phyloP scores from a whole-genome alignment of 129 eudicot genomes.

The Dittrichia graveolens region DNA sequence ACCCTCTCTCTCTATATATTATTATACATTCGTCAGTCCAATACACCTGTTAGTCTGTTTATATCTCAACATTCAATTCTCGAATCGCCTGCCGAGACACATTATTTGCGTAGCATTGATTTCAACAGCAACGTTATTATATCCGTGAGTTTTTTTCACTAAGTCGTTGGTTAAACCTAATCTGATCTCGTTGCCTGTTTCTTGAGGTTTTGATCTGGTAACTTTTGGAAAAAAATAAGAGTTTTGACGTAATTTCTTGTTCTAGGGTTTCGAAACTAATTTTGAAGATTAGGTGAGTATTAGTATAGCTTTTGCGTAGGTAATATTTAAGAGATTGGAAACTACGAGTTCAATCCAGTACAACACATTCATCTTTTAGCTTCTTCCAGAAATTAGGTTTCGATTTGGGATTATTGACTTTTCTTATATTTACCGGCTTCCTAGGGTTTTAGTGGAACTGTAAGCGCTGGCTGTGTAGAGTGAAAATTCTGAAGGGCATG shows the following conservation, averaged over 20 bases:
- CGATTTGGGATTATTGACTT: not conserved
- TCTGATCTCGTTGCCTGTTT: not conserved
- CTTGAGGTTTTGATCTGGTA: slow-evolving; percentile 18
- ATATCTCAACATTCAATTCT: slow-evolving; percentile 17
- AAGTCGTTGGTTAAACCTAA: not conserved
- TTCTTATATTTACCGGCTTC: slow-evolving; percentile 8
- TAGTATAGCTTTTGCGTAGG: not conserved
- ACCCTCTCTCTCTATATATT: not conserved
- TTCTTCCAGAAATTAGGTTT: slow-evolving; percentile 5
- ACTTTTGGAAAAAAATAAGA: not conserved
- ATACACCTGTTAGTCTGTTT: not conserved
- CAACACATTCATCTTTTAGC: slow-evolving; percentile 7
- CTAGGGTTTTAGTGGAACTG: slow-evolving; percentile 35
- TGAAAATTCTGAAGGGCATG: slow-evolving; percentile 38
- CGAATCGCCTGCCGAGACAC: slow-evolving; percentile 21
- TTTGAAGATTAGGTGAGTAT: not conserved
- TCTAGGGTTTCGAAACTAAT: slow-evolving; percentile 37
- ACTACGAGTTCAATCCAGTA: slow-evolving; percentile 9
- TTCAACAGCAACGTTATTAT: not conserved
- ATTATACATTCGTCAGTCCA: slow-evolving; percentile 14
- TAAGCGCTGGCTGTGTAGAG: slow-evolving; percentile 20
- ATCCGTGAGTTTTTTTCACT: slow-evolving; percentile 15
- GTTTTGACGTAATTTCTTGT: slow-evolving; percentile 19
- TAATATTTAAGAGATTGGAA: not conserved
- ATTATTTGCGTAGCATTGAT: slow-evolving; percentile 14